Conservation (phyloP, 2,329 filamentous ascomycete genomes). For the Ascochyta lentis region DNA sequence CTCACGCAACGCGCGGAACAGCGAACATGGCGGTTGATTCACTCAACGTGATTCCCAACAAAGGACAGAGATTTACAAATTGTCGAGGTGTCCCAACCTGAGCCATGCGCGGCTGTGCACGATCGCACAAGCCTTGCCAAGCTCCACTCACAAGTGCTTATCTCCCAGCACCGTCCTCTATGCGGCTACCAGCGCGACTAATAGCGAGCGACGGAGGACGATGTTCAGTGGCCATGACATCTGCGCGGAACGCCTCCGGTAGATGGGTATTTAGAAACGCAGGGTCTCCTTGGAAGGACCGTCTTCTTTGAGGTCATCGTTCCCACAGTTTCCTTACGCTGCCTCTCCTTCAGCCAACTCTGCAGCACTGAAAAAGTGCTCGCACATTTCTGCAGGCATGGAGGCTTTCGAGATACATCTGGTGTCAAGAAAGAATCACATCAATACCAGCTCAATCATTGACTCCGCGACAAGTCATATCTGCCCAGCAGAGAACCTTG, state of each 20-base stretch:
- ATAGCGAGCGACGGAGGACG: neutral
- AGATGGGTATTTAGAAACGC: neutral
- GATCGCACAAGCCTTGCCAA: slow-evolving; percentile 13
- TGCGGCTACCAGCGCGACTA: neutral
- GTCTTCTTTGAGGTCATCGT: neutral
- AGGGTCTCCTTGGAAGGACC: neutral
- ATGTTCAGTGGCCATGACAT: slow-evolving; percentile 9
- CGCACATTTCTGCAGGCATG: neutral
- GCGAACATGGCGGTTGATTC: no score
- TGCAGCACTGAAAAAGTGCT: neutral
- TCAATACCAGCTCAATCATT: slow-evolving; percentile 9
- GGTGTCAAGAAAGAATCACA: neutral
- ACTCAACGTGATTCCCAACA: neutral
- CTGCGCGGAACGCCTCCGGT: neutral
- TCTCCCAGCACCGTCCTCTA: neutral
- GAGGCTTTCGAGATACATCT: neutral
- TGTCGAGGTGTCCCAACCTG: neutral
- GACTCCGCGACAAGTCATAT: slow-evolving; percentile 11
- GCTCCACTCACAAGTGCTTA: slow-evolving; percentile 9
- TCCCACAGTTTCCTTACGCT: neutral
- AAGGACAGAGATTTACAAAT: slow-evolving; percentile 1
- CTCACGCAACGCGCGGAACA: no score
- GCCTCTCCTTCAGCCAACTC: neutral
- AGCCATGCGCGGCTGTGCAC: slow-evolving; percentile 4
- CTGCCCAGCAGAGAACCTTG: slow-evolving; percentile 24